A percentile compares a stretch with the other conserved stretches of the same genome.
phyloP scores from a whole-genome alignment of 2,329 filamentous ascomycete species.

The Dactylellina cionopaga region DNA sequence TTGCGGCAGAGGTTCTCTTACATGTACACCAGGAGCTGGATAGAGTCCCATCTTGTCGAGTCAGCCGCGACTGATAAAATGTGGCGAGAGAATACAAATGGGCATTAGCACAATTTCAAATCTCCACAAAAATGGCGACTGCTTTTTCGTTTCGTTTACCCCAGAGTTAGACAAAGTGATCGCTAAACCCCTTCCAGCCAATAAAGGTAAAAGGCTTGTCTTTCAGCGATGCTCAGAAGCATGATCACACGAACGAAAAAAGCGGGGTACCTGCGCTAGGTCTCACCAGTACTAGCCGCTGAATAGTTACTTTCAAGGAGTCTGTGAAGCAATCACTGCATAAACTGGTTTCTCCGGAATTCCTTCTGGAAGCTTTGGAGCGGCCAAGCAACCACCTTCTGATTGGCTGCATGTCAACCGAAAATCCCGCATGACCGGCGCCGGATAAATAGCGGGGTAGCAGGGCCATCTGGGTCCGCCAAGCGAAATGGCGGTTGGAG shows the following conservation, averaged over 20 bases:
- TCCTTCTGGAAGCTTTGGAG: constrained; percentile 50
- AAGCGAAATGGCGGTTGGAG: constrained; percentile 27
- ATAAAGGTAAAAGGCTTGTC: constrained; percentile 9
- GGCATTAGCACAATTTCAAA: neutral
- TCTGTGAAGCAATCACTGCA: neutral
- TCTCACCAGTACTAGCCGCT: constrained; percentile 3
- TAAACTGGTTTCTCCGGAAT: constrained; percentile 44
- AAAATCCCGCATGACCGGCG: constrained; percentile 53
- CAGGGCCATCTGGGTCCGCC: constrained; percentile 21
- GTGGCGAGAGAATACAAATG: neutral
- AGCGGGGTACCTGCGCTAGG: constrained; percentile 42
- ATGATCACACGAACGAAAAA: constrained; percentile 20
- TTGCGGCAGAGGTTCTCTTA: neutral
- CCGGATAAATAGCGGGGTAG: constrained; percentile 52
- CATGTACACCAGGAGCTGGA: neutral
- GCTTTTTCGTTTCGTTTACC: constrained; percentile 1
- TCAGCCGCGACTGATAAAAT: neutral
- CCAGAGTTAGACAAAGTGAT: constrained; percentile 26
- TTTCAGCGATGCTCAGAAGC: neutral
- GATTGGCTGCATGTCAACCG: constrained; percentile 48
- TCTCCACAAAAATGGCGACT: constrained; percentile 21
- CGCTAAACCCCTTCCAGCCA: constrained; percentile 28
- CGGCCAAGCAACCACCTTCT: neutral
- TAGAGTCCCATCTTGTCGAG: neutral
- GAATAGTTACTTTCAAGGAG: neutral